Evolutionary conservation across 2,329 filamentous ascomycete genomes (phyloP).

Genomic region (Fusarium penzigii): DNA sequence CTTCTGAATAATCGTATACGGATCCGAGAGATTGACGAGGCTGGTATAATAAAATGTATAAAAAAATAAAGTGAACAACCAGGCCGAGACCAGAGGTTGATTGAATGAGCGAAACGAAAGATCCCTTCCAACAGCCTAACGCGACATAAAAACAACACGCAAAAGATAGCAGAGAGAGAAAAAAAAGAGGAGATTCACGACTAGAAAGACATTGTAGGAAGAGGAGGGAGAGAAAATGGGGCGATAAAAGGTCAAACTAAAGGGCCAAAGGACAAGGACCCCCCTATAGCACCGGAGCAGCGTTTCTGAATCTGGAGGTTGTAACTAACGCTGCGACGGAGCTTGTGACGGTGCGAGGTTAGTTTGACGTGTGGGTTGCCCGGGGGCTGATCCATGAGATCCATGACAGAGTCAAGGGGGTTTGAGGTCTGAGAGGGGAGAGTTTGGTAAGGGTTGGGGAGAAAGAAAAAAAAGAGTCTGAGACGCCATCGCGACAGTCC

Average conservation of each 20-base stretch:
- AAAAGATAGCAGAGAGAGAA: constrained; percentile 1
- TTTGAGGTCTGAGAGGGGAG: neutral
- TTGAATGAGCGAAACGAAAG: constrained; percentile 8
- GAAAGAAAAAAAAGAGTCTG: constrained; percentile 9
- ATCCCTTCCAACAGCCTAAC: constrained; percentile 2
- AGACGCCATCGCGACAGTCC: constrained; percentile 11
- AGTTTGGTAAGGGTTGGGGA: constrained; percentile 15
- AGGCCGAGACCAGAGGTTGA: neutral
- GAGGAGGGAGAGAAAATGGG: constrained; percentile 17
- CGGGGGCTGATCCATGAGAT: neutral
- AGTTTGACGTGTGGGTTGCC: constrained; percentile 13
- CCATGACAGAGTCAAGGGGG: too few relatives aligned
- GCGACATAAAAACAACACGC: constrained; percentile 12
- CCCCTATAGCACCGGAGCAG: constrained; percentile 6
- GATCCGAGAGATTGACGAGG: too few relatives aligned
- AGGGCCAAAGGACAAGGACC: constrained; percentile 1
- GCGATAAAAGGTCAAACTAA: constrained; percentile 10
- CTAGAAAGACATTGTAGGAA: constrained; percentile 7
- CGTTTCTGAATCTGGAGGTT: constrained; percentile 18
- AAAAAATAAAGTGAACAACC: too few relatives aligned
- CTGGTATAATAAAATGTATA: too few relatives aligned
- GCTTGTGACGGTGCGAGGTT: constrained; percentile 25
- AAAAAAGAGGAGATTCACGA: constrained; percentile 12
- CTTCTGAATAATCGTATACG: neutral
- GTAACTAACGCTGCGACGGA: constrained; percentile 28